Conservation (phyloP, 805 yeast genomes). For the Saccharomycopsis selenospora region DNA sequence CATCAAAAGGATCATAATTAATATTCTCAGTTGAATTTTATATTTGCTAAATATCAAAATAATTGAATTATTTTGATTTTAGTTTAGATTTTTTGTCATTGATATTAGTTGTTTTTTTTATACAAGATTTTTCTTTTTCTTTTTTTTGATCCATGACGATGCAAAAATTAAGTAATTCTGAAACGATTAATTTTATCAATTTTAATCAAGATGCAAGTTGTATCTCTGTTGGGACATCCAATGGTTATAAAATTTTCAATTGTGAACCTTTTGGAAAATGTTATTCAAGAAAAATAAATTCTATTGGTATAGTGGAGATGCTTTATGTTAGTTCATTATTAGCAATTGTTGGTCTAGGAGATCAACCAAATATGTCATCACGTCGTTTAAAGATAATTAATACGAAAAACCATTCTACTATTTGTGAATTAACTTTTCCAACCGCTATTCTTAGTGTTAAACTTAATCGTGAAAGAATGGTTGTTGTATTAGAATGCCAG, state of each 20-base stretch:
- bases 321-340: conserved; percentile 64
- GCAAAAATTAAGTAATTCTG: not conserved
- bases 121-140: no score
- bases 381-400: conserved; percentile 76
- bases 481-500: conserved; percentile 57
- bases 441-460: conserved; percentile 52
- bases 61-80: no score
- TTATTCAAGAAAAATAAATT: conserved; percentile 41
- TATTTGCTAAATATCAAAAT: no score
- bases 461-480: conserved; percentile 56
- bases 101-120: no score
- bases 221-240: conserved; percentile 57
- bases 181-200: conserved; percentile 41
- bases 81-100: no score
- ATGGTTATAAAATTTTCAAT: conserved; percentile 59
- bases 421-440: conserved; percentile 70
- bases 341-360: conserved; percentile 69
- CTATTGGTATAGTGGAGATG: conserved; percentile 68
- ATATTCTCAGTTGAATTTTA: no score
- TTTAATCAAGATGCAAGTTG: conserved; percentile 74
- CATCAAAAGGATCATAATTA: no score
- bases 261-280: conserved; percentile 61
- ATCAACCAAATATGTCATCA: conserved; percentile 63
- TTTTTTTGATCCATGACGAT: no score
- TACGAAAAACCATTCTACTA: conserved; percentile 53